phyloP scores from a whole-genome alignment of 495 filamentous ascomycete species.

The Trichoderma gamsii region DNA sequence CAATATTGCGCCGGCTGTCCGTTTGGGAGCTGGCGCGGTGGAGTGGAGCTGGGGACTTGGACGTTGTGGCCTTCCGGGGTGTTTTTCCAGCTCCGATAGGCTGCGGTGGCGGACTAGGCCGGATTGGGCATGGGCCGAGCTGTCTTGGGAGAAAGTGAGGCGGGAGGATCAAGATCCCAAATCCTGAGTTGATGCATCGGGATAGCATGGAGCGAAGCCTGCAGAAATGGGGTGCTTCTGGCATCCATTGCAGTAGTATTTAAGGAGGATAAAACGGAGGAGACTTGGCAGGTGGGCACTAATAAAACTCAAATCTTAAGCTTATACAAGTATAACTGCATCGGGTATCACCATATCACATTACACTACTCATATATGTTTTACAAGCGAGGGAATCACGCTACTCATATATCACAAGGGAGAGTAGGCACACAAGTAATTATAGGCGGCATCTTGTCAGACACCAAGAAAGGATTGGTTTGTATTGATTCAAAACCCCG shows the following conservation, averaged over 20 bases:
- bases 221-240: not conserved
- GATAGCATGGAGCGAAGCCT: not conserved
- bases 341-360: no score
- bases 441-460: constrained; percentile 6
- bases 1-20: constrained; percentile 7
- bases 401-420: not conserved
- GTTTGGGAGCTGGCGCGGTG: not conserved
- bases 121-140: not conserved
- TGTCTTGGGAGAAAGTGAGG: not conserved
- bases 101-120: not conserved
- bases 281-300: no score
- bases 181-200: not conserved
- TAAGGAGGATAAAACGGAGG: no score
- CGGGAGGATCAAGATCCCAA: not conserved
- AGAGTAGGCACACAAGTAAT: not conserved
- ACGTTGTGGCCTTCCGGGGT: not conserved
- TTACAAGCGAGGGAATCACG: no score
- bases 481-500: not conserved
- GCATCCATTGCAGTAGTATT: no score
- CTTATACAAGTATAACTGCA: no score
- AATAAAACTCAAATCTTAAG: no score
- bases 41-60: constrained; percentile 2
- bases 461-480: not conserved
- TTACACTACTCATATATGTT: no score
- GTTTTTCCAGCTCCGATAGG: not conserved